phyloP scores from a whole-genome alignment of 116 monocot genomes.

The Dioscorea cayenensis region DNA sequence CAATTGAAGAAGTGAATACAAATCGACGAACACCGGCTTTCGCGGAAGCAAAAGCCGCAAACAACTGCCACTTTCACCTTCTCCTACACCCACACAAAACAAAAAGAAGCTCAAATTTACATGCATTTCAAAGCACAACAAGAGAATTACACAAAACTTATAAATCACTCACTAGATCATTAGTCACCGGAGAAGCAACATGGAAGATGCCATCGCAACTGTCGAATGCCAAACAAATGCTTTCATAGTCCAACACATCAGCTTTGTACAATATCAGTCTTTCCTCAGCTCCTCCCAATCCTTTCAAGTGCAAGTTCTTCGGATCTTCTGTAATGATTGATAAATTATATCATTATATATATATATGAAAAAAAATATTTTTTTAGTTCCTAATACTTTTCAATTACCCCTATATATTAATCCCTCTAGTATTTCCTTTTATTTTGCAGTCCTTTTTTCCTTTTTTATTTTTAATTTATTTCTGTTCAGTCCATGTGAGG shows the following conservation, averaged over 20 bases:
- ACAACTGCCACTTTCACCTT: conserved; percentile 18
- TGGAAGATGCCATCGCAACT: conserved; percentile 59
- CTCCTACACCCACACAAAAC: conserved; percentile 3
- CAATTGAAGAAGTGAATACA: conserved; percentile 40
- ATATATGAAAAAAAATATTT: too few relatives aligned
- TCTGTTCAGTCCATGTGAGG: too few relatives aligned
- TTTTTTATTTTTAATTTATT: too few relatives aligned
- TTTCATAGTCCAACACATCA: conserved; percentile 29
- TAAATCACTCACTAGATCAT: conserved; percentile 26
- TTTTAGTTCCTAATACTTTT: too few relatives aligned
- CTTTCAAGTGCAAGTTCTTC: conserved; percentile 33
- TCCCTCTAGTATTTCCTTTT: too few relatives aligned
- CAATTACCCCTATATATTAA: not conserved
- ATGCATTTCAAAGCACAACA: too few relatives aligned
- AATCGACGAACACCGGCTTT: conserved; percentile 29
- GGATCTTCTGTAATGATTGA: conserved; percentile 16
- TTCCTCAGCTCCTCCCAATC: conserved; percentile 30
- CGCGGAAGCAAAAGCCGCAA: conserved; percentile 26
- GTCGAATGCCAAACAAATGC: conserved; percentile 15
- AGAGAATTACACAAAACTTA: not conserved
- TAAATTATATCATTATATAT: not conserved
- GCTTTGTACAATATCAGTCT: conserved; percentile 25
- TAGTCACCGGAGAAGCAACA: conserved; percentile 39
- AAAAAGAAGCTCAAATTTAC: not conserved
- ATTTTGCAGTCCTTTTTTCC: too few relatives aligned